A percentile compares a stretch with the other conserved stretches of the same genome.
Evolutionary conservation across 352 stramenopile genomes (phyloP).

Genomic region (Pythium myriotylum): DNA sequence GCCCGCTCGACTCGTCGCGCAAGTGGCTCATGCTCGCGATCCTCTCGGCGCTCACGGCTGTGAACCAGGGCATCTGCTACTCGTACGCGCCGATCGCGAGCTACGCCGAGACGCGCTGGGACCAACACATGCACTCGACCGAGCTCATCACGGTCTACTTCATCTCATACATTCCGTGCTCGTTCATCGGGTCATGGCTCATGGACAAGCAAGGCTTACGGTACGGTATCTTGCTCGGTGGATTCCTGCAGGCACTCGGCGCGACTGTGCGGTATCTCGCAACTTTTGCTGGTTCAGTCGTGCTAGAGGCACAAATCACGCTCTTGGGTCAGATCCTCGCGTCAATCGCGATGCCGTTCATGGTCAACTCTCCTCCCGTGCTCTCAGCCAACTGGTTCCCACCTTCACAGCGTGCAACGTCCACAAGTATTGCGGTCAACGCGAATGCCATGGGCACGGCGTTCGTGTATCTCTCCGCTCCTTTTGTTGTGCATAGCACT

Average conservation of each 20-base stretch:
- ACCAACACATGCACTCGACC: constrained; percentile 61
- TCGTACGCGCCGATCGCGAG: constrained; percentile 76
- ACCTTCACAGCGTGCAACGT: constrained; percentile 58
- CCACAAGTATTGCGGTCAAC: constrained; percentile 76
- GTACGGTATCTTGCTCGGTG: constrained; percentile 64
- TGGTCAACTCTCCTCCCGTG: constrained; percentile 82
- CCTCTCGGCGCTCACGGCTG: constrained; percentile 57
- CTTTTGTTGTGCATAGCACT: constrained; percentile 46
- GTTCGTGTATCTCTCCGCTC: constrained; percentile 55
- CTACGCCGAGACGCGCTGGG: constrained; percentile 61
- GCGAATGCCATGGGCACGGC: constrained; percentile 74
- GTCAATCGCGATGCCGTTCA: constrained; percentile 79
- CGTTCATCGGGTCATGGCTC: constrained; percentile 77
- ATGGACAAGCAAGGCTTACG: constrained; percentile 79
- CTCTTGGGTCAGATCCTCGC: constrained; percentile 65
- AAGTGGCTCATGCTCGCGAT: constrained; percentile 80
- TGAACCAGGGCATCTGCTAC: constrained; percentile 82
- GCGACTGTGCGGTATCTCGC: constrained; percentile 50
- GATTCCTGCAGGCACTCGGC: constrained; percentile 51
- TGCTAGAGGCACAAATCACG: constrained; percentile 42
- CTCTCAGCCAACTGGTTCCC: constrained; percentile 79
- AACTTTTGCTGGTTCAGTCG: constrained; percentile 26
- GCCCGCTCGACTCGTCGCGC: constrained; percentile 17
- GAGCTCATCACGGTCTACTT: constrained; percentile 84
- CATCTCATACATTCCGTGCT: constrained; percentile 78